phyloP scores from a whole-genome alignment of 23 red algal species.

The Gracilariopsis chorda region DNA sequence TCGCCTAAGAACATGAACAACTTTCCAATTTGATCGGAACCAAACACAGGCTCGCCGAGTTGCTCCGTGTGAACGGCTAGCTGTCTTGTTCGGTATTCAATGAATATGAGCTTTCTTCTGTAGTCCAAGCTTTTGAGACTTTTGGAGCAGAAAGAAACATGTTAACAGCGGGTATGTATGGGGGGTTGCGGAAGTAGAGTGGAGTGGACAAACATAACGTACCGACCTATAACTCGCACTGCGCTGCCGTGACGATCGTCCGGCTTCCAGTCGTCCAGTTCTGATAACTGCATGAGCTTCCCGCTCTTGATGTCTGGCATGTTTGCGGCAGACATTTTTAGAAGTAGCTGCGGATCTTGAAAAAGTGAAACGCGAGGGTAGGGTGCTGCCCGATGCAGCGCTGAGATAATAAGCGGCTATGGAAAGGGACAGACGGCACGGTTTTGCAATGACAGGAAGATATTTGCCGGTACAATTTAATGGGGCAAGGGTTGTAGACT shows the following conservation, averaged over 20 bases:
- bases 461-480: too few species aligned
- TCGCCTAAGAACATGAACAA: constrained; percentile 28
- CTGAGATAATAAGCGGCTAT: too few species aligned
- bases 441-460: too few species aligned
- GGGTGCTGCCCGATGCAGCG: too few species aligned
- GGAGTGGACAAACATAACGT: neutral
- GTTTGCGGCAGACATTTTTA: constrained; percentile 23
- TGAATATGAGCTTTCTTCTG: neutral
- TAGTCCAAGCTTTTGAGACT: constrained; percentile 24
- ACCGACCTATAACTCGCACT: constrained; percentile 32
- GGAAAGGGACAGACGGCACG: too few species aligned
- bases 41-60: neutral
- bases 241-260: constrained; percentile 35
- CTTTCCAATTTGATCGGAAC: neutral
- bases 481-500: too few species aligned
- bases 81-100: constrained; percentile 18
- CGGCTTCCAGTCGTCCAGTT: constrained; percentile 34
- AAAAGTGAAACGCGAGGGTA: too few species aligned
- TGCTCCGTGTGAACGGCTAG: constrained; percentile 6
- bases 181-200: neutral
- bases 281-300: constrained; percentile 13
- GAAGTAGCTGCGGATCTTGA: too few species aligned
- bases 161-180: too few species aligned
- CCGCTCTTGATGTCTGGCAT: constrained; percentile 52
- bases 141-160: neutral